Conservation (phyloP, 1,284 basidiomycete species). For the Puccinia coronata region DNA sequence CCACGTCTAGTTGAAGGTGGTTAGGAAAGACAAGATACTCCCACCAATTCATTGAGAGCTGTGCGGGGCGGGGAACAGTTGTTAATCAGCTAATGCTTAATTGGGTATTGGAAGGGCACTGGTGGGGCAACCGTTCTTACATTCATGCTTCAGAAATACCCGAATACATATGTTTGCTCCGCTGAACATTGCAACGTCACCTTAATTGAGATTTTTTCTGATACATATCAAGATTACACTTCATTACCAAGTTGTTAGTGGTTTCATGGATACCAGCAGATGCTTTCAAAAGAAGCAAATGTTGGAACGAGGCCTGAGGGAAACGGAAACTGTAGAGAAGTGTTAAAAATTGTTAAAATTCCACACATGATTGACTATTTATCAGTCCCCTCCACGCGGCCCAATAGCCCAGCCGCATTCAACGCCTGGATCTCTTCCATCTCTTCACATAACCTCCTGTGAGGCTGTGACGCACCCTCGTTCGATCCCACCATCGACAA, state of each 20-base stretch:
- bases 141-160: conserved; percentile 92
- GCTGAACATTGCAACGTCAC: conserved; percentile 90
- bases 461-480: too few relatives aligned
- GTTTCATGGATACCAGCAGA: conserved; percentile 93
- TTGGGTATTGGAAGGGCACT: conserved; percentile 61
- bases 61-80: background rate
- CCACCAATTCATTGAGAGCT: conserved; percentile 97
- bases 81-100: background rate
- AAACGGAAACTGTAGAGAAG: conserved; percentile 74
- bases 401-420: too few relatives aligned
- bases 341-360: too few relatives aligned
- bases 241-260: conserved; percentile 82
- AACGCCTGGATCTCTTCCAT: too few relatives aligned
- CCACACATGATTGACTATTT: too few relatives aligned
- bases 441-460: too few relatives aligned
- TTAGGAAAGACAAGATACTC: conserved; percentile 90
- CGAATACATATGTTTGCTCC: conserved; percentile 97
- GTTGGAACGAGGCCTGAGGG: conserved; percentile 96
- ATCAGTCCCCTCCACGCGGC: too few relatives aligned
- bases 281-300: conserved; percentile 87
- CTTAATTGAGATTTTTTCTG: conserved; percentile 80
- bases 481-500: too few relatives aligned
- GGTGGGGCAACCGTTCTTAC: conserved; percentile 87
- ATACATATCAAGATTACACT: conserved; percentile 69
- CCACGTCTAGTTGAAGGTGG: conserved; percentile 82